Evolutionary conservation across 441 rosid species (phyloP), one percentile per base, ranked within the genome.

Genomic region (Dalechampia spathulata): DNA sequence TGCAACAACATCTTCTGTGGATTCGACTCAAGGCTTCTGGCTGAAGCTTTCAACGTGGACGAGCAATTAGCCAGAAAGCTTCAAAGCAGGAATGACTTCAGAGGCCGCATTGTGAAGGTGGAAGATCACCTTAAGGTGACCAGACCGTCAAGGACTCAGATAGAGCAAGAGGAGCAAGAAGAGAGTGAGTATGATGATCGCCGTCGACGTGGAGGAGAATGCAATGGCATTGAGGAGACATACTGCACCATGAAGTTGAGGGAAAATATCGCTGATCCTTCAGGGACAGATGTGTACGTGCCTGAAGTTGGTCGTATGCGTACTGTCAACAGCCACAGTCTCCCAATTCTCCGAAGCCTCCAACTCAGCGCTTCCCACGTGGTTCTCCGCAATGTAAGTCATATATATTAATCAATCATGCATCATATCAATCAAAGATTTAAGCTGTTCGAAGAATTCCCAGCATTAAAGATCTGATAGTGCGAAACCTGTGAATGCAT

Each of bases 61-160:
- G 28, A 52, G 15, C 53, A 64, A 41, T 28, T 72, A 36, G 83
- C 80, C 8, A 66, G 70, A 66, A 74, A 53, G 61, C 81, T 91
- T 26, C 84, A 72, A 70, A 68, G 61, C 62, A 69, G 53, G 34
- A 50, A 66, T 22, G 87, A 77, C 72, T 51, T 42, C 38, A 60
- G 82, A 64, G 91, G 91, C 58, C 77, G 58, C 73, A 83, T 91
- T 44, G 75, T 91, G 43, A 70, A 52, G 19, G 90, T 84, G 19
- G 72, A 56, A 59, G 78, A 72, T 2, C 62, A 76, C 4, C 86
- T 91, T 51, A 66, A 70, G 50, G 65, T 77, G 0, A 65, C 72
- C 46, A 66, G 73, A 58, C 96, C 95, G 32, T 74, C 68, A 52
- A 70, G 59, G 48, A 66, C 62, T 22, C 70, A 70, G 9, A 67